Percentiles rank a stretch among this genome's conserved stretches.
Conservation (phyloP, 2,329 filamentous ascomycete genomes). For the Xylariaceae sp. region DNA sequence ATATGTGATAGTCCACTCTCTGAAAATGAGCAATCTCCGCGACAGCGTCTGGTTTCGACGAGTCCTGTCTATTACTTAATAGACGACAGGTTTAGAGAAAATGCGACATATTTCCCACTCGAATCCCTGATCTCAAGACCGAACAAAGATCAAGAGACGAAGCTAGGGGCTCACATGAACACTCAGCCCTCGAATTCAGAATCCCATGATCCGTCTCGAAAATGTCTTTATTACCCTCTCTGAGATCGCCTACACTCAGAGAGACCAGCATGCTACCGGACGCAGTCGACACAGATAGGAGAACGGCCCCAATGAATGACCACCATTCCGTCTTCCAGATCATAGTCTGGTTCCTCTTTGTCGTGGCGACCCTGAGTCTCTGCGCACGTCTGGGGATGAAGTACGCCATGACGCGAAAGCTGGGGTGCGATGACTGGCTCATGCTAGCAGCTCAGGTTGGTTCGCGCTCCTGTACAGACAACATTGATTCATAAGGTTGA, state of each 20-base stretch:
- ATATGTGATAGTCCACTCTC: neutral
- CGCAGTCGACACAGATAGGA: constrained; percentile 5
- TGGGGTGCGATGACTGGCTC: constrained; percentile 22
- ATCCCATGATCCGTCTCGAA: constrained; percentile 1
- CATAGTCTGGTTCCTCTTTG: constrained; percentile 21
- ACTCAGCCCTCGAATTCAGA: neutral
- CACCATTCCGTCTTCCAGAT: constrained; percentile 17
- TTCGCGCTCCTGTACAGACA: neutral
- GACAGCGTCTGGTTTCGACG: neutral
- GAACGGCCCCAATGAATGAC: constrained; percentile 6
- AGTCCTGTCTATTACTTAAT: neutral
- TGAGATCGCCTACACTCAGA: neutral
- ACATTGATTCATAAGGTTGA: neutral
- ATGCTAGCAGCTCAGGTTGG: constrained; percentile 22
- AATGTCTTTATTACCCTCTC: neutral
- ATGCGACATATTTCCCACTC: neutral
- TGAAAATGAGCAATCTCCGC: neutral
- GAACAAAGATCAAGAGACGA: neutral
- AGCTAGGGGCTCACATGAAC: neutral
- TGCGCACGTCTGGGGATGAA: constrained; percentile 20
- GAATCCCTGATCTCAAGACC: neutral
- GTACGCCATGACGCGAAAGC: constrained; percentile 18
- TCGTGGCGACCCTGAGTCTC: constrained; percentile 17
- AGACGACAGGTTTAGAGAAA: neutral
- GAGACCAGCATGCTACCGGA: neutral